Evolutionary conservation across 305 asterid genomes (phyloP), one percentile per base, ranked within the genome.

Genomic region (Plantago lanceolata): DNA sequence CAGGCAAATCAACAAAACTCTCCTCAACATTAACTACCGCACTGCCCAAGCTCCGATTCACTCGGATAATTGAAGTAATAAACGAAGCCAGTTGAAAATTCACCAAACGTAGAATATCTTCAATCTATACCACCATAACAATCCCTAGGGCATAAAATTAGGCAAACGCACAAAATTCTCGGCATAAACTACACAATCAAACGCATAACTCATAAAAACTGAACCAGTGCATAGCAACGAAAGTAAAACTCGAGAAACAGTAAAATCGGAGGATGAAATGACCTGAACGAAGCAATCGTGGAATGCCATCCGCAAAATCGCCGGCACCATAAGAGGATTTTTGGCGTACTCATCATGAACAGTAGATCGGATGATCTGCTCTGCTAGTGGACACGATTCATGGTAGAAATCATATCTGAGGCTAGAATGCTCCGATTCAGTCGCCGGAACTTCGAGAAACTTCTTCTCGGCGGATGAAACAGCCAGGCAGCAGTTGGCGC

Each of bases 261-360:
- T 0, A 13, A n/a, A 17, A 19, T 19, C 2, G 9, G 12, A 50
- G n/a, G 5, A 6, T 0, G 7, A 18, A 19, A 50, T 13, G 9
- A 87, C 96, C 93, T 75, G 70, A 21, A 86, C 78, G 58, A 82
- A 86, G 71, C 94, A 86, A 64, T 88, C 95, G 16, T 91, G 96
- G 66, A 88, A 91, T 47, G 73, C 76, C 8, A 88, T 87, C 65
- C 94, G 68, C 70, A 84, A 40, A 33, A 91, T 52, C 17, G 86
- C 88, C 55, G 97, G 96, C 3, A 85, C 86, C 37, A 82, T 66
- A 35, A 56, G 62, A 2, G 67, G 80, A 20, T 73, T 71, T 57
- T 18, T 16, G 14, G 19, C 33, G 63, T 76, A 74, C 67, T 84
- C 69, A 5, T 73, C 75, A 7, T 66, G 75, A 63, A 86, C 81